Evolutionary conservation across 2,329 filamentous ascomycete genomes (phyloP).

Genomic region (Dendryphion nanum): DNA sequence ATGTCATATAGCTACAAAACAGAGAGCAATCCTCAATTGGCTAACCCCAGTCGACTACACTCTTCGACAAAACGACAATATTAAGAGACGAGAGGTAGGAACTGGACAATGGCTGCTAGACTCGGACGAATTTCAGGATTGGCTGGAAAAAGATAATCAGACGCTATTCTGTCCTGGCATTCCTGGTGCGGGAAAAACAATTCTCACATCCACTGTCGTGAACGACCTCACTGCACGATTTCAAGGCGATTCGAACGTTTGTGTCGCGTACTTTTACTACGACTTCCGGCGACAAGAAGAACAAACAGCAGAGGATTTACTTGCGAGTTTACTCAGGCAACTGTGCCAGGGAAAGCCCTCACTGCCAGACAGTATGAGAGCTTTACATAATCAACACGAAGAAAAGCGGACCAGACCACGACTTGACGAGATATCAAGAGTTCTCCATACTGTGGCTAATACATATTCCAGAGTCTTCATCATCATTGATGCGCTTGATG

Average conservation of each 20-base stretch:
- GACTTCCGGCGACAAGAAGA: conserved; percentile 20
- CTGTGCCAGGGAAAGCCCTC: conserved; percentile 17
- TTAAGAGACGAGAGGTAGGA: conserved; percentile 11
- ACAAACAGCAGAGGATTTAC: conserved; percentile 16
- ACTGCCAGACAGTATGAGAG: conserved; percentile 12
- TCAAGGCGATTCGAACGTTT: conserved; percentile 4
- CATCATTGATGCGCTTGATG: conserved; percentile 27
- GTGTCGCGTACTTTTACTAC: conserved; percentile 32
- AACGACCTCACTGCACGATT: conserved; percentile 4
- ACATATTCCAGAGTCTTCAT: conserved; percentile 22
- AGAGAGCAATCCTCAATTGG: conserved; percentile 11
- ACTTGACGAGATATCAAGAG: conserved; percentile 14
- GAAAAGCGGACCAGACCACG: conserved; percentile 15
- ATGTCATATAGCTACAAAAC: too few species aligned
- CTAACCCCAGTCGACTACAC: conserved; percentile 9
- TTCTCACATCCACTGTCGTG: conserved; percentile 21
- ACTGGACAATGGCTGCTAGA: conserved; percentile 22
- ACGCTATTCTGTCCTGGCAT: conserved; percentile 24
- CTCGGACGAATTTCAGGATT: conserved; percentile 2
- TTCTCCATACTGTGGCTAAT: conserved; percentile 13
- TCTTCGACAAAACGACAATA: conserved; percentile 13
- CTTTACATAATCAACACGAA: conserved; percentile 19
- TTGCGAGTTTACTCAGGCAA: conserved; percentile 31
- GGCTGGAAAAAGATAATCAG: conserved; percentile 8
- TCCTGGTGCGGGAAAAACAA: conserved; percentile 29